Evolutionary conservation across 345 rosid genomes (phyloP), one percentile per base, ranked within the genome.

Genomic region (Eucalyptus marginata): DNA sequence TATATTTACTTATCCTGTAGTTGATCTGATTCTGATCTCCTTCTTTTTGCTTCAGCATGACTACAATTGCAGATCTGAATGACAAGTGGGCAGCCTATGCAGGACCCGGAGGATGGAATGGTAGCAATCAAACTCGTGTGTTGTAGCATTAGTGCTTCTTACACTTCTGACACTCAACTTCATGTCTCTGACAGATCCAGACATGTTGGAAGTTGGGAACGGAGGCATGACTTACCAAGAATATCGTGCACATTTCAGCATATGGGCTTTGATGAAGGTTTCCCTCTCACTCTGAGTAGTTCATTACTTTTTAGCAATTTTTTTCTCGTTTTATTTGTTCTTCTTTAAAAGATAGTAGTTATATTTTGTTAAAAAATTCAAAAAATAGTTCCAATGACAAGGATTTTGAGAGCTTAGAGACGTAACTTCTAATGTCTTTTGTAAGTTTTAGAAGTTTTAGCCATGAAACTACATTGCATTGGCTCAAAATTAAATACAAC

Each of bases 21-120:
- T 85, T 89, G 66, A 36, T 86, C 33, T 50, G 59, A 86, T 12
- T 52, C 87, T 49, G 24, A 49, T 86, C 86, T 93, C 40, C 49
- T 51, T 56, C 49, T 8, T 84, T 89, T 64, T 88, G 88, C 79
- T 90, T 91, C 88, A 97, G 99, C 94, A 96, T 98, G 99, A 97
- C 97, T 79, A 92, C 96, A 13, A 95, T 95, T 88, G 99, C 99
- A 59, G 99, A 98, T 93, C 90, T 95, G 91, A 98, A 98, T 91
- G 92, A 98, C 91, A 96, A 96, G 91, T 97, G 99, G 99, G 99
- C 99, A 36, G 89, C 98, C 43, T 95, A 96, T 93, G 99, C 99
- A 2, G 99, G 99, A 91, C 99, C 99, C 84, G 98, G 99, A 88
- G 99, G 99, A 93, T 98, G 99, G 99, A 98, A 98, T 92, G 99